Evolutionary conservation across 495 filamentous ascomycete genomes (phyloP).

Genomic region (Neurospora sp.): DNA sequence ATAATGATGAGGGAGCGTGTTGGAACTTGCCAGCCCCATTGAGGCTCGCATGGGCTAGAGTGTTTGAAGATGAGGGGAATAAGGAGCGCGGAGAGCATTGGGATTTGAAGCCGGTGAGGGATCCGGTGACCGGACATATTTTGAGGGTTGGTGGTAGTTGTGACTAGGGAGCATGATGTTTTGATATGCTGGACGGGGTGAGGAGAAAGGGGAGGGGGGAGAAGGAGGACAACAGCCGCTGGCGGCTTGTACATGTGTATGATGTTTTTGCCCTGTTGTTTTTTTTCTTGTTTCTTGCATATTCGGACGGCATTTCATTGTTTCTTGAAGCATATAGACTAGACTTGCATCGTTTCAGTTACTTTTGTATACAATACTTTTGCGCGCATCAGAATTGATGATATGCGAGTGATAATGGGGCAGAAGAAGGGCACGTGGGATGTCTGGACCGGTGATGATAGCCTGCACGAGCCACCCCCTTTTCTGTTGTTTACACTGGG

Average conservation of each 20-base stretch:
- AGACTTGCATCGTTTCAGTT: neutral
- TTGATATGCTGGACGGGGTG: neutral
- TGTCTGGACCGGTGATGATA: neutral
- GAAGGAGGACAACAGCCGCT: neutral
- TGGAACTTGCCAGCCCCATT: conserved; percentile 14
- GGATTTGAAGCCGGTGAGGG: conserved; percentile 12
- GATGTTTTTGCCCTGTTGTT: neutral
- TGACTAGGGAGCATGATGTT: conserved; percentile 1
- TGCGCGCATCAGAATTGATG: neutral
- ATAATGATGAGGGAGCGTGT: conserved; percentile 14
- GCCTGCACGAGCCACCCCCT: neutral
- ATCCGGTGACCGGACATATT: conserved; percentile 8
- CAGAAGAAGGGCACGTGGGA: neutral
- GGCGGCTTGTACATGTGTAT: neutral
- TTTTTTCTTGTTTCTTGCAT: neutral
- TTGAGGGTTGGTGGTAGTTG: conserved; percentile 11
- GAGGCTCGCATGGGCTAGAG: conserved; percentile 15
- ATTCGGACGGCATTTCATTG: neutral
- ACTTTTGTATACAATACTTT: neutral
- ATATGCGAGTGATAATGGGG: neutral
- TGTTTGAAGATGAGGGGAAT: conserved; percentile 14
- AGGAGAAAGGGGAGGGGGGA: too few species aligned
- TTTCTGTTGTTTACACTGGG: neutral
- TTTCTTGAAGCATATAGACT: neutral
- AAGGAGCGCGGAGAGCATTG: conserved; percentile 10